A percentile compares a stretch with the other conserved stretches of the same genome.
These are phyloP conservation scores for Poa pratensis DNA, from an alignment of 176 grass and related monocot species.

Conservation along the genomic window DNA sequence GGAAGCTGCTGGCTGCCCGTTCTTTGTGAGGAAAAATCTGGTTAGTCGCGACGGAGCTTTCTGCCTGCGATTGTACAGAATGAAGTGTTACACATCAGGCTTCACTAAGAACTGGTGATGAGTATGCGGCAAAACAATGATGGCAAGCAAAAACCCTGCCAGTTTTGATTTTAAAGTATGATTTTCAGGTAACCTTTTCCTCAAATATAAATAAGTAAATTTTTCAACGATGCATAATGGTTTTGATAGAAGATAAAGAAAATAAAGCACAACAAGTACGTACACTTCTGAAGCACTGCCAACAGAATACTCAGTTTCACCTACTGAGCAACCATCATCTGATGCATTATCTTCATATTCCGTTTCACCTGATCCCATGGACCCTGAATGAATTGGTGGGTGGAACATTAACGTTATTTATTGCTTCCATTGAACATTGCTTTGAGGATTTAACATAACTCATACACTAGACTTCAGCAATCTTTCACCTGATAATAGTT, in stretches of 20 bases:
- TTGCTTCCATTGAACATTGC: conserved; percentile 35
- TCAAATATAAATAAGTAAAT: not conserved
- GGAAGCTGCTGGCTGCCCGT: conserved; percentile 51
- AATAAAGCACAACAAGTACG: conserved; percentile 13
- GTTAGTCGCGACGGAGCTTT: conserved; percentile 59
- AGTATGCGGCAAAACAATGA: conserved; percentile 3
- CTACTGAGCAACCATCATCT: conserved; percentile 66
- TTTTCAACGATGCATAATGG: not conserved
- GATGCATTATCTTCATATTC: conserved; percentile 77
- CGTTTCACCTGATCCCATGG: conserved; percentile 47
- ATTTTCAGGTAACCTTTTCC: not conserved
- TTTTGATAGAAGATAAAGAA: not conserved
- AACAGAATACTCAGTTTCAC: conserved; percentile 73
- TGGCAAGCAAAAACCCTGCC: not conserved
- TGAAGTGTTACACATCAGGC: conserved; percentile 14
- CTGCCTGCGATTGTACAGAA: conserved; percentile 55
- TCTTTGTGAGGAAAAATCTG: conserved; percentile 64
- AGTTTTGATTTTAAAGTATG: not conserved
- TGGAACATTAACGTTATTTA: conserved; percentile 29
- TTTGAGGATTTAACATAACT: conserved; percentile 35
- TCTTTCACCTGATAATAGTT: conserved; percentile 42
- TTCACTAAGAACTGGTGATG: not conserved
- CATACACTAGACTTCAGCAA: conserved; percentile 17
- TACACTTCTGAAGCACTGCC: conserved; percentile 70
- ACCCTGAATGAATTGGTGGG: conserved; percentile 34